A percentile compares a stretch with the other conserved stretches of the same genome.
Evolutionary conservation across 1,139 yeast genomes (phyloP).

Genomic region (Debaryomyces coudertii): DNA sequence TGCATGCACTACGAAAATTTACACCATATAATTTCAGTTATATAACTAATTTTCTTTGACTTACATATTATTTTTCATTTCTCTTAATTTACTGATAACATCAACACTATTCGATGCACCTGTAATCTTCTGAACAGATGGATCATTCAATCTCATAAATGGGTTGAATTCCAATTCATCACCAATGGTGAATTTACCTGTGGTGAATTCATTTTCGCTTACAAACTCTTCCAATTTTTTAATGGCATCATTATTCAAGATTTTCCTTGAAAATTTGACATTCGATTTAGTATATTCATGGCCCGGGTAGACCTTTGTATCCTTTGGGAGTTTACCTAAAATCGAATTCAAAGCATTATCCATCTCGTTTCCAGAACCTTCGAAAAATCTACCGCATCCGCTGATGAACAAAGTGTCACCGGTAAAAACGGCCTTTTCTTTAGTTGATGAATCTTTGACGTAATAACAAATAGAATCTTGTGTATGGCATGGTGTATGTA

Average conservation of each 20-base stretch:
- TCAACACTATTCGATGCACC: slow-evolving; percentile 44
- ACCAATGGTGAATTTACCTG: slow-evolving; percentile 82
- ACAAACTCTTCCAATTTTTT: slow-evolving; percentile 55
- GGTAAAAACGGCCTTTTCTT: slow-evolving; percentile 78
- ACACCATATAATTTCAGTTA: not conserved
- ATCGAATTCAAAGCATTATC: slow-evolving; percentile 61
- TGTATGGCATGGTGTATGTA: slow-evolving; percentile 97
- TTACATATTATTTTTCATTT: slow-evolving; percentile 63
- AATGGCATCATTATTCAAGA: slow-evolving; percentile 60
- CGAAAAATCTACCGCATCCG: slow-evolving; percentile 97
- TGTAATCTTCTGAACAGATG: slow-evolving; percentile 53
- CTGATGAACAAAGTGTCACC: slow-evolving; percentile 94
- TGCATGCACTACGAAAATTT: not conserved
- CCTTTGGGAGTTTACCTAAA: slow-evolving; percentile 63
- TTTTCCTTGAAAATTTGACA: slow-evolving; percentile 70
- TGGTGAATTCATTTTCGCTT: slow-evolving; percentile 63
- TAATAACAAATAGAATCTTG: slow-evolving; percentile 92
- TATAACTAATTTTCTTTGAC: slow-evolving; percentile 1
- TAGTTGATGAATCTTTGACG: slow-evolving; percentile 62
- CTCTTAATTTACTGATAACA: slow-evolving; percentile 69
- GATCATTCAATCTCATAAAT: slow-evolving; percentile 75
- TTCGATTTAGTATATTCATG: slow-evolving; percentile 92
- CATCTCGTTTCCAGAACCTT: slow-evolving; percentile 87
- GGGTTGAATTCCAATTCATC: slow-evolving; percentile 88
- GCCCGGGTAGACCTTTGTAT: slow-evolving; percentile 83